Conservation (phyloP, 805 yeast genomes). For the Tanozyma kutaoensis region DNA sequence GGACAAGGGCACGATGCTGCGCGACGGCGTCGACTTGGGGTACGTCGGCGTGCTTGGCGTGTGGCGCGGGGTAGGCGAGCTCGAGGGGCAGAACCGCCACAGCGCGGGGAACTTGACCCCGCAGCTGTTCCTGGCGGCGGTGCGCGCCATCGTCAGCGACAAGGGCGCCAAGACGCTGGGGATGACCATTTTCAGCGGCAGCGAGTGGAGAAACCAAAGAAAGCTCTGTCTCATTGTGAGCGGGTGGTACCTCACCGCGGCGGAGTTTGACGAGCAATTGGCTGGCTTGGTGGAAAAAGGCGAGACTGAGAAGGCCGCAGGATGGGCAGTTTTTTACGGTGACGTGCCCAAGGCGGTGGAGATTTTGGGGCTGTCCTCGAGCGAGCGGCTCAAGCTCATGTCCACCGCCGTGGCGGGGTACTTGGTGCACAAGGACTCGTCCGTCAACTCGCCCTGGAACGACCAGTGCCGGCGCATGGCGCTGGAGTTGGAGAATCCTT, state of each 20-base stretch:
- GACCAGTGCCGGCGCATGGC: constrained; percentile 86
- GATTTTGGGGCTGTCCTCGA: constrained; percentile 62
- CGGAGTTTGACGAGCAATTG: constrained; percentile 63
- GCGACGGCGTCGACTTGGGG: constrained; percentile 65
- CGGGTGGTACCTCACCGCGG: constrained; percentile 78
- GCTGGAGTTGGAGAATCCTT: constrained; percentile 80
- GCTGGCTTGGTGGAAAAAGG: constrained; percentile 41
- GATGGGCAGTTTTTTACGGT: constrained; percentile 94
- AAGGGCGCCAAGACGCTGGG: constrained; percentile 36
- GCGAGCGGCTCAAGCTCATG: constrained; percentile 60
- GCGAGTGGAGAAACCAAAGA: constrained; percentile 50
- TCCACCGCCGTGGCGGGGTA: constrained; percentile 81
- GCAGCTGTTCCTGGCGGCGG: constrained; percentile 33
- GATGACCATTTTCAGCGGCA: constrained; percentile 29
- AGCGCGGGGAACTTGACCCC: constrained; percentile 13
- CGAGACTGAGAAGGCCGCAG: constrained; percentile 82
- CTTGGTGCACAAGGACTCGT: constrained; percentile 45
- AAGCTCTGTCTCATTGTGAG: constrained; percentile 69
- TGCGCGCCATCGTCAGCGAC: constrained; percentile 35
- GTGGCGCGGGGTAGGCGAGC: constrained; percentile 63
- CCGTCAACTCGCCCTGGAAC: constrained; percentile 71
- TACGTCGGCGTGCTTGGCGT: constrained; percentile 82
- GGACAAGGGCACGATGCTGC: constrained; percentile 51
- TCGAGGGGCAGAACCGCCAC: constrained; percentile 33
- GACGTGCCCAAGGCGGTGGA: constrained; percentile 71